Base-by-base conservation (phyloP, 108 stramenopile species). In the Discostella pseudostelligera region DNA sequence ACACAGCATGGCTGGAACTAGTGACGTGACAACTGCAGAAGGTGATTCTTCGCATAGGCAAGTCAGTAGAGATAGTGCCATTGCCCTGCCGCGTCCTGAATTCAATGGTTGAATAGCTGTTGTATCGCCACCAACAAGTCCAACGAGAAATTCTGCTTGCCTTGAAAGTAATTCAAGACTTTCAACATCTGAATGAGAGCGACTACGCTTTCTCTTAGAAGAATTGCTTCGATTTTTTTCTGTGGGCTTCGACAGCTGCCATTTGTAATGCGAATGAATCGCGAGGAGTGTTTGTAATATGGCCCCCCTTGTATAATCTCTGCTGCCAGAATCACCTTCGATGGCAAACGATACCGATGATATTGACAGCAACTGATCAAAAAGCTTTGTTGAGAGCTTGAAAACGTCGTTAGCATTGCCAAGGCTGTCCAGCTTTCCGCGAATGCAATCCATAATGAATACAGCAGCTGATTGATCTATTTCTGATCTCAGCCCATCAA, bases 1-100 rank as follows among this genome's bases (percentile, higher is more conserved):
- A 35, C 69, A 66, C 16, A 58, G 55, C 2, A 90, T 49, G 20
- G 83, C 83, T n/a, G 83, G 85, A 55, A 90, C 69, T 4, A 90
- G 60, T 43, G 80, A 81, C 16, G 58, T 53, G 10, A 78, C 79
- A 37, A 90, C 84, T 37, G 68, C 49, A 8, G 70, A 71, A 14
- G 89, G 89, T 14, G 78, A 76, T 17, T 72, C 45, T n/a, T 81
- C 67, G 50, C 83, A 86, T 35, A 87, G 62, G 37, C 54, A 45
- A 21, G 82, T 83, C 39, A 90, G 56, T 28, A 87, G 42, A 40
- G 83, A 72, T 48, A 87, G 47, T 17, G 68, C 49, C 44, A 80
- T 58, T 29, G 69, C 44, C 35, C 49, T 79, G 16, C 73, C 80
- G 16, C 73, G 72, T 14, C 45, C 66, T 51, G 78, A 79, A 40